Evolutionary conservation across 257 asterid genomes (phyloP).

Genomic region (Solanum stenotomum): DNA sequence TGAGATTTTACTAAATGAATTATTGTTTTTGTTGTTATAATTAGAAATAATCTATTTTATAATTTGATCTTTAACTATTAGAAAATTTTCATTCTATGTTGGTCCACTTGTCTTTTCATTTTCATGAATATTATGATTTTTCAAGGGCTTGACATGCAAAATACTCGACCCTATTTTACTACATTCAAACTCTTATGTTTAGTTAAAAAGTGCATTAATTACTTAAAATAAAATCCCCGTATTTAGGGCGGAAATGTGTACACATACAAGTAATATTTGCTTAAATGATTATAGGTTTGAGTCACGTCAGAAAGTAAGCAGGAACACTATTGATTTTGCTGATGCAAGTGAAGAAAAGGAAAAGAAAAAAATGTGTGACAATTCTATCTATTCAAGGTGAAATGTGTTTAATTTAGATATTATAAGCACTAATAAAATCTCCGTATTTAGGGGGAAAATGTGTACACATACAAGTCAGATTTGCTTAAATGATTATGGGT

Average conservation of each 20-base stretch:
- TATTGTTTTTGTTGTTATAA: neutral
- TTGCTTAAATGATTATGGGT: too few species aligned
- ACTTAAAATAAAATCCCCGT: neutral
- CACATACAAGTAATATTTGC: too few species aligned
- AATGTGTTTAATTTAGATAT: neutral
- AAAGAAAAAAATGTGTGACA: neutral
- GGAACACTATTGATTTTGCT: too few species aligned
- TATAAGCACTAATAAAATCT: neutral
- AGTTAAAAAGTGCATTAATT: neutral
- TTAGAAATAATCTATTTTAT: neutral
- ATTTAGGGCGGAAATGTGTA: neutral
- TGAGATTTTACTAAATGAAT: neutral
- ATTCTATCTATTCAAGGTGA: neutral
- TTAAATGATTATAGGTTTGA: too few species aligned
- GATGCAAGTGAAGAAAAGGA: too few species aligned
- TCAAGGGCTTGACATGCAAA: neutral
- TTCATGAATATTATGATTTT: neutral
- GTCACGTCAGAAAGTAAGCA: too few species aligned
- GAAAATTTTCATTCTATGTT: neutral
- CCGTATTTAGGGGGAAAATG: neutral
- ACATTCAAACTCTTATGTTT: neutral
- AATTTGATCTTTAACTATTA: neutral
- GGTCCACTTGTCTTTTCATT: neutral
- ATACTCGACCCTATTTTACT: neutral
- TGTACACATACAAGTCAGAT: neutral